Conservation (phyloP, 805 yeast species). For the Kuraishia molischiana region DNA sequence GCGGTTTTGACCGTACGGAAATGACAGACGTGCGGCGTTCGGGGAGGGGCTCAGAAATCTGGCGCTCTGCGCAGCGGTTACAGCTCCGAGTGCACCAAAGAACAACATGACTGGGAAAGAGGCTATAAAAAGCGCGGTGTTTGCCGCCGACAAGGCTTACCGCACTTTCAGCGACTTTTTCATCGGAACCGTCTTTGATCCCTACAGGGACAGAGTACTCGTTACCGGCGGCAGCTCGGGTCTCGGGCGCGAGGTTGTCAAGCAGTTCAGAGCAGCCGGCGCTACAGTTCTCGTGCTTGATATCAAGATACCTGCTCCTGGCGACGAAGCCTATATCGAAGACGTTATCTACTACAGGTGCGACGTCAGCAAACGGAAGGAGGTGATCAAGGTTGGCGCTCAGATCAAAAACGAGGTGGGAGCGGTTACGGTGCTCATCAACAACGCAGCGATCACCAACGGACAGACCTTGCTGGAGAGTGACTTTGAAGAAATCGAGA, state of each 20-base stretch:
- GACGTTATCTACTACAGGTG: slow-evolving; percentile 51
- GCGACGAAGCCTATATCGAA: slow-evolving; percentile 15
- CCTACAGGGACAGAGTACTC: slow-evolving; percentile 49
- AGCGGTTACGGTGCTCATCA: slow-evolving; percentile 55
- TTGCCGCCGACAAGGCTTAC: slow-evolving; percentile 15
- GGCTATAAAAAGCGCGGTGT: slow-evolving; percentile 5
- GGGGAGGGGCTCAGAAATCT: too few relatives aligned
- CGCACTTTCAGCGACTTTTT: slow-evolving; percentile 25
- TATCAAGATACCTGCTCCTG: slow-evolving; percentile 28
- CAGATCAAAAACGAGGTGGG: slow-evolving; percentile 43
- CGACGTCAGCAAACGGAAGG: slow-evolving; percentile 51
- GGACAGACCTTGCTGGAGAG: slow-evolving; percentile 50
- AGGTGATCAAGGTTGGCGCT: slow-evolving; percentile 30
- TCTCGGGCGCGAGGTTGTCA: slow-evolving; percentile 58
- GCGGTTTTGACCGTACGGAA: too few relatives aligned
- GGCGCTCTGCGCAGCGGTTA: too few relatives aligned
- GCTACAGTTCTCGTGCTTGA: slow-evolving; percentile 63
- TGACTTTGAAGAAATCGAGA: slow-evolving; percentile 48
- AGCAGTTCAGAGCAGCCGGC: slow-evolving; percentile 28
- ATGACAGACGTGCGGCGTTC: too few relatives aligned
- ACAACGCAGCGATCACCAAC: slow-evolving; percentile 74
- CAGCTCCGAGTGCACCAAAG: too few relatives aligned
- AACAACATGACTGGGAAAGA: not conserved
- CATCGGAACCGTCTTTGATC: slow-evolving; percentile 44
- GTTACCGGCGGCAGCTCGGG: slow-evolving; percentile 85